These are phyloP conservation scores for Diaporthe aspalathi DNA, from an alignment of 2,329 filamentous ascomycete species.

Conservation along the genomic window DNA sequence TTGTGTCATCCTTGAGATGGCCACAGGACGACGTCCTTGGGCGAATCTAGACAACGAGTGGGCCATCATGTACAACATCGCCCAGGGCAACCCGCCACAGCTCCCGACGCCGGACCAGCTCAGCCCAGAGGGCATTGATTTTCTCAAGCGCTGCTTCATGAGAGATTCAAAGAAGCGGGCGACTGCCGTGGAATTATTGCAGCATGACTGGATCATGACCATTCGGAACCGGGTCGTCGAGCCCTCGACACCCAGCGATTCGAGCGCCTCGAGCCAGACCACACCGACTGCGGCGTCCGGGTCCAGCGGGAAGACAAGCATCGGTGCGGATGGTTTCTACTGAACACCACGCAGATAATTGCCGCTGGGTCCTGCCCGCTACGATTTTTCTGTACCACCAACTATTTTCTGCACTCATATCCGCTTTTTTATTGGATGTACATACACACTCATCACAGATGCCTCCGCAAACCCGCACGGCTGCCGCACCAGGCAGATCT, in stretches of 20 bases:
- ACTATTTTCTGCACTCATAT: background rate
- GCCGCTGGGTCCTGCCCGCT: background rate
- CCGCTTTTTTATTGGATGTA: constrained; percentile 11
- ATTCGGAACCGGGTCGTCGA: constrained; percentile 75
- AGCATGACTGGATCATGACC: constrained; percentile 89
- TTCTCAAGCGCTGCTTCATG: constrained; percentile 86
- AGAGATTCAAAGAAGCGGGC: constrained; percentile 83
- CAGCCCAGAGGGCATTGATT: constrained; percentile 86
- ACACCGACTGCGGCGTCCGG: constrained; percentile 50
- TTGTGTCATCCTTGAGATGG: constrained; percentile 98
- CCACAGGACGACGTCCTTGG: constrained; percentile 93
- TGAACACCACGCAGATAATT: constrained; percentile 33
- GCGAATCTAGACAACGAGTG: constrained; percentile 97
- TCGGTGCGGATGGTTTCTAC: constrained; percentile 50
- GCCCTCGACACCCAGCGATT: constrained; percentile 71
- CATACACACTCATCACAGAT: constrained; percentile 11
- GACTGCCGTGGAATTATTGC: constrained; percentile 87
- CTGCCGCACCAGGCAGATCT: background rate
- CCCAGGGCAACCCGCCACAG: constrained; percentile 92
- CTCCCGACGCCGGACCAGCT: constrained; percentile 86
- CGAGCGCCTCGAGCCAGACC: constrained; percentile 55
- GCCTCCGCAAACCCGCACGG: background rate
- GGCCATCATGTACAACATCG: constrained; percentile 99
- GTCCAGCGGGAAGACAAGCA: constrained; percentile 45
- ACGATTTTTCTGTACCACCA: background rate